Evolutionary conservation across 441 rosid species (phyloP), one percentile per base, ranked within the genome.

Genomic region (Gossypium schwendimanii): DNA sequence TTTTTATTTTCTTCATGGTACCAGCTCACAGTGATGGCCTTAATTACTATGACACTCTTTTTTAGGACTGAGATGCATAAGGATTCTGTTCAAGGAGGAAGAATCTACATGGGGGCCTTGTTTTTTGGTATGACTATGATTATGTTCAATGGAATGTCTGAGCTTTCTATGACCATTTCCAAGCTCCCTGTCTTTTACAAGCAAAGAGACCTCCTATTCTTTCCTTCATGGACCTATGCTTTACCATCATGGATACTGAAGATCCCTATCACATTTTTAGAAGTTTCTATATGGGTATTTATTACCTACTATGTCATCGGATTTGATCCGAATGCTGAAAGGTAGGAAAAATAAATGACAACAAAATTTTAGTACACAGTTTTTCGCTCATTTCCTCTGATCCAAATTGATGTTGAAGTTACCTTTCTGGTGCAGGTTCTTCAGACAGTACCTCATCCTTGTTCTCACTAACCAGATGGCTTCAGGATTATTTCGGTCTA

Each of bases 161-260:
- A 91, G 81, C 79, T 94, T 11, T 79, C 92, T 1, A 82, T 94
- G 94, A 84, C 97, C 54, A 87, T 94, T 54, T 82, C 74, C 63
- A 91, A 92, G 75, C 99, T 94, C 79, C 97, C 97, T 5, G 90
- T 94, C 76, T 92, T 94, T 74, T 94, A 83, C 87, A 94, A 92
- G 87, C 99, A 95, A 81, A 86, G 99, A 4, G 88, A 84, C 66
- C 79, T 87, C 62, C 79, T 83, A 12, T 92, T 92, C 84, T 94
- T 73, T 76, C 96, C 99, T 11, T 17, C 94, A 1, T 95, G 98
- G 99, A 82, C 90, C 23, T 95, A 84, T 66, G 71, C 92, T 10
- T 77, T 95, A 70, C 97, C 98, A 0, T 23, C 87, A 11, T 89
- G 90, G 82, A 74, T 94, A 73, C 80, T 87, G 15, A 84, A 85